These are phyloP conservation scores for Euphorbia pulcherrima DNA, from an alignment of 345 rosid genomes.

Conservation along the genomic window DNA sequence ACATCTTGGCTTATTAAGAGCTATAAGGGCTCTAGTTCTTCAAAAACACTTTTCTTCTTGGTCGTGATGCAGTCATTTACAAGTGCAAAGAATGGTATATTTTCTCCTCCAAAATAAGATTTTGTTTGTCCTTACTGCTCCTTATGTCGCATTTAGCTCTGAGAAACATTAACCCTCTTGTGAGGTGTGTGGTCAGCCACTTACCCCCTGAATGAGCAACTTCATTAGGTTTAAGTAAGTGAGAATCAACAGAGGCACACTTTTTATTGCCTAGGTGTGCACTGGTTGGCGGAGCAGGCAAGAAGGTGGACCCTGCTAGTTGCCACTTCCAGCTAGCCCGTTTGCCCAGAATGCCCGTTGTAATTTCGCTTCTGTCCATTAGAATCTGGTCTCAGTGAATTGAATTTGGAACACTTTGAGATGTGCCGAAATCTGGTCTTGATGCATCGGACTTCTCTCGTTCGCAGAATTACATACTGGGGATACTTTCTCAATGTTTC, in stretches of 20 bases:
- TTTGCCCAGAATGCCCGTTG: neutral
- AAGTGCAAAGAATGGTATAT: conserved; percentile 35
- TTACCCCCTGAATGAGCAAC: neutral
- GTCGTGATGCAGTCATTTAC: conserved; percentile 62
- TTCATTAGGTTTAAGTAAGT: neutral
- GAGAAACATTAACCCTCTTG: neutral
- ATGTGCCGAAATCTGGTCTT: neutral
- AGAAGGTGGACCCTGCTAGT: neutral
- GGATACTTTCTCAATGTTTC: neutral
- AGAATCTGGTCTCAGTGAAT: neutral
- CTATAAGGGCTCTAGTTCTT: conserved; percentile 39
- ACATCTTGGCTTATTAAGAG: conserved; percentile 54
- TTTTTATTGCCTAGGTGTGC: neutral
- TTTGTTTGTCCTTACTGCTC: neutral
- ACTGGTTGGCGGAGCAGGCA: neutral
- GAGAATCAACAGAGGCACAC: neutral
- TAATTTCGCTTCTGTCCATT: neutral
- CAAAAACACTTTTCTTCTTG: conserved; percentile 67
- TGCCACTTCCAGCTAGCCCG: neutral
- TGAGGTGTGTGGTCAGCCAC: neutral
- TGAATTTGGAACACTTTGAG: neutral
- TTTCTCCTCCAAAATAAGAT: conserved; percentile 5
- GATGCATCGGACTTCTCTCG: neutral
- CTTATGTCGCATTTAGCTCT: neutral
- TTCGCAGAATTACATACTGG: neutral